Evolutionary conservation across 2,329 filamentous ascomycete species (phyloP).

Genomic region (Leptographium galeiforme): DNA sequence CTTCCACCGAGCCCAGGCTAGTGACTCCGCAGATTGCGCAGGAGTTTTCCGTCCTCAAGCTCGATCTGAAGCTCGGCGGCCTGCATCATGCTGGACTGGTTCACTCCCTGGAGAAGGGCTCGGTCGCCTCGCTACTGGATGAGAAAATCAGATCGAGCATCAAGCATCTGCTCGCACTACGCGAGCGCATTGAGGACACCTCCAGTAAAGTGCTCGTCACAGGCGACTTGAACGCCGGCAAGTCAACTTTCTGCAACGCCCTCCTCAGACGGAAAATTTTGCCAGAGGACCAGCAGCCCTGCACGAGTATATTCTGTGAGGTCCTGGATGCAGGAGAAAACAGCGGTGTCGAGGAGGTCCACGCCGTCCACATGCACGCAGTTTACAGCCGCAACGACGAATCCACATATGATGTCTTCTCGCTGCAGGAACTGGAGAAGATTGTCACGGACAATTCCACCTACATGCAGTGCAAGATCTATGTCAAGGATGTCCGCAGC

Average conservation of each 20-base stretch:
- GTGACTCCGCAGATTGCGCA: constrained; percentile 87
- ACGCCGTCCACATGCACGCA: constrained; percentile 74
- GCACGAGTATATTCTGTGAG: constrained; percentile 96
- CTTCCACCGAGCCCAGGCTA: constrained; percentile 54
- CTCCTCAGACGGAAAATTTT: constrained; percentile 80
- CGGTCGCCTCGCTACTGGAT: constrained; percentile 79
- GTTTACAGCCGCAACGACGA: constrained; percentile 83
- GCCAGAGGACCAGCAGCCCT: constrained; percentile 94
- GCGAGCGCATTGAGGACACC: constrained; percentile 92
- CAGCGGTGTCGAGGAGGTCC: constrained; percentile 81
- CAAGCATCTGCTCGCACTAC: constrained; percentile 72
- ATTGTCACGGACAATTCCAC: constrained; percentile 80
- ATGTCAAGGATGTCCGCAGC: constrained; percentile 76
- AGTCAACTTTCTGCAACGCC: constrained; percentile 99
- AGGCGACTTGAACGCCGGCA: constrained; percentile 91
- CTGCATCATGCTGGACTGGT: constrained; percentile 82
- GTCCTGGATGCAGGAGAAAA: constrained; percentile 89
- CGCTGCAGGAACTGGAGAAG: constrained; percentile 64
- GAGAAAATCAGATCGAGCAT: constrained; percentile 91
- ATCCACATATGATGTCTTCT: constrained; percentile 81
- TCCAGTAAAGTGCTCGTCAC: constrained; percentile 94
- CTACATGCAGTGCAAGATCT: constrained; percentile 94
- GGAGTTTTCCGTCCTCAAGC: constrained; percentile 88
- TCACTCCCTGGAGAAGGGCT: constrained; percentile 84
- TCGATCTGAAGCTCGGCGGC: constrained; percentile 82